A percentile compares a stretch with the other conserved stretches of the same genome.
Evolutionary conservation across 352 stramenopile genomes (phyloP).

Genomic region (Aphanomyces invadans): DNA sequence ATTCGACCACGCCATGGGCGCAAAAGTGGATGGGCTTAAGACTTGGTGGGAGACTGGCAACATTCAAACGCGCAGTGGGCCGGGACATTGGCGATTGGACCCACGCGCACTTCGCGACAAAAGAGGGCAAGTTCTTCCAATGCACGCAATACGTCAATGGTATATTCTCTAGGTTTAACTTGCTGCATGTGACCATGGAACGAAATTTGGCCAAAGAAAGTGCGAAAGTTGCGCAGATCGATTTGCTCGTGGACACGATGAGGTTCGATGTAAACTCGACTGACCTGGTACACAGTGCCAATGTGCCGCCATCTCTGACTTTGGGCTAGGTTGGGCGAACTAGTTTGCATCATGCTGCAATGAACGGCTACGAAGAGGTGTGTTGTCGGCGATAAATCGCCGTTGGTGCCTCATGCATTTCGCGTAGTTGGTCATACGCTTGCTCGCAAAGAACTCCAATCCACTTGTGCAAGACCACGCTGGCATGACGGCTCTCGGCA

Average conservation of each 20-base stretch:
- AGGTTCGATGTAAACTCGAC: conserved; percentile 66
- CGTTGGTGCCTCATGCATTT: not conserved
- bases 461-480: conserved; percentile 43
- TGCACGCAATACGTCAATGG: not conserved
- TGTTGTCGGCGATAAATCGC: not conserved
- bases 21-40: conserved; percentile 45
- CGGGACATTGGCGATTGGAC: conserved; percentile 67
- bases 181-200: conserved; percentile 65
- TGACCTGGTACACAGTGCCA: conserved; percentile 38
- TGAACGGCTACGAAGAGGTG: conserved; percentile 55
- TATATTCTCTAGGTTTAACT: conserved; percentile 9
- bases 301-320: conserved; percentile 12
- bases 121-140: conserved; percentile 29
- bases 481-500: conserved; percentile 53
- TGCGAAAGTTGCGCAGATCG: conserved; percentile 59
- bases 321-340: conserved; percentile 54
- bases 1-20: conserved; percentile 59
- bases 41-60: conserved; percentile 60
- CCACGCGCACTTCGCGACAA: conserved; percentile 55
- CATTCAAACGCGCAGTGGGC: conserved; percentile 64
- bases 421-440: conserved; percentile 35
- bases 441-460: conserved; percentile 48
- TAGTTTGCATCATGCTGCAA: conserved; percentile 58
- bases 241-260: conserved; percentile 53
- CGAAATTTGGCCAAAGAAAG: conserved; percentile 54